Conservation (phyloP, 768 basidiomycete genomes). For the Boletus reticulatus region DNA sequence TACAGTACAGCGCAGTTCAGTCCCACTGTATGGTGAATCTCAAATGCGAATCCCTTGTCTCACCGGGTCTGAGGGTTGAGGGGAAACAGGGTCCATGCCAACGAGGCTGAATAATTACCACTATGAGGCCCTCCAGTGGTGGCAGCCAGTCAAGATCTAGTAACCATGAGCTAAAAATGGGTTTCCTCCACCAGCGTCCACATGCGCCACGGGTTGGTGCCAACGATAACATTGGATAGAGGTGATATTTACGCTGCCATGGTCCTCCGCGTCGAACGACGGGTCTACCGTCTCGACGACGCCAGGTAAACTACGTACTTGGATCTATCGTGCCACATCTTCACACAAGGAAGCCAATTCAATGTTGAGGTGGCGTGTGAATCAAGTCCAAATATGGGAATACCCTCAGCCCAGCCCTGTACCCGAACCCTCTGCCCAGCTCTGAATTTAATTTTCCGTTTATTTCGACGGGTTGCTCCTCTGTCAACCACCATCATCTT, state of each 20-base stretch:
- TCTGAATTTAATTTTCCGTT: slow-evolving; percentile 63
- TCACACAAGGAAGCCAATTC: slow-evolving; percentile 9
- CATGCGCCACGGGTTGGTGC: background rate
- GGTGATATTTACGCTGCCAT: too few species aligned
- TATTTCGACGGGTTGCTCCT: slow-evolving; percentile 46
- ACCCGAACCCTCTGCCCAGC: slow-evolving; percentile 72
- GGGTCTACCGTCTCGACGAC: too few species aligned
- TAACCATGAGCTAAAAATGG: slow-evolving; percentile 11
- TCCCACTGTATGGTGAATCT: slow-evolving; percentile 11
- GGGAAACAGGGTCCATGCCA: slow-evolving; percentile 18
- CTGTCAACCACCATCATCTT: slow-evolving; percentile 48
- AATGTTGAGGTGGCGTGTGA: slow-evolving; percentile 28
- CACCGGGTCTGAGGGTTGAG: slow-evolving; percentile 15
- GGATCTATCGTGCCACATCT: slow-evolving; percentile 5
- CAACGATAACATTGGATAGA: background rate
- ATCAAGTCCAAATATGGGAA: slow-evolving; percentile 10
- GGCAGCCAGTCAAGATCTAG: slow-evolving; percentile 2
- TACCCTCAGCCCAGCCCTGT: slow-evolving; percentile 40
- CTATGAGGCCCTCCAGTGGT: background rate
- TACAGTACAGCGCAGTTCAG: background rate
- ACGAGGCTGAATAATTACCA: slow-evolving; percentile 17
- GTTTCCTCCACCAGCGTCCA: background rate
- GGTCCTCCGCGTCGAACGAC: too few species aligned
- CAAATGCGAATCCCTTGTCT: slow-evolving; percentile 17
- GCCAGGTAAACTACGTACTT: background rate